Conservation (phyloP, 805 yeast species). For the Candida jianshihensis region DNA sequence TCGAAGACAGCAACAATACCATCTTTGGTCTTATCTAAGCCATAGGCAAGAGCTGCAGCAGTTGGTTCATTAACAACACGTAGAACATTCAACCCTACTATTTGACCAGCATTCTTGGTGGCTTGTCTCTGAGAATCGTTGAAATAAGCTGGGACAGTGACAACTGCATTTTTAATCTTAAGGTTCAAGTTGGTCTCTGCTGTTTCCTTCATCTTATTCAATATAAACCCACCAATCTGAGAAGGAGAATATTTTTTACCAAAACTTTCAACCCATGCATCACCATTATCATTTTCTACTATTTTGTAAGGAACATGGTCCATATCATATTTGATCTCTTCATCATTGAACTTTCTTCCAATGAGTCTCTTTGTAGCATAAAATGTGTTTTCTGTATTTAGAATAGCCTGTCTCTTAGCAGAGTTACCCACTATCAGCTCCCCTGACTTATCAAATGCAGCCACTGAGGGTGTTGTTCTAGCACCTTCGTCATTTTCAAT, state of each 20-base stretch:
- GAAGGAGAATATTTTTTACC: conserved; percentile 54
- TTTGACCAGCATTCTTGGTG: conserved; percentile 65
- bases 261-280: conserved; percentile 51
- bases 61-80: conserved; percentile 80
- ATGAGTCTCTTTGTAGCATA: conserved; percentile 78
- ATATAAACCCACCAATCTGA: conserved; percentile 62
- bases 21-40: conserved; percentile 46
- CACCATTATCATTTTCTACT: conserved; percentile 51
- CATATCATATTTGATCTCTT: conserved; percentile 64
- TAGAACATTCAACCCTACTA: conserved; percentile 65
- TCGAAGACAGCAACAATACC: conserved; percentile 49
- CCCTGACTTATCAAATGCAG: conserved; percentile 49
- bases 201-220: conserved; percentile 52
- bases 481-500: conserved; percentile 75
- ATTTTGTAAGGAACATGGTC: conserved; percentile 57
- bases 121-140: conserved; percentile 79
- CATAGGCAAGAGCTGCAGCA: conserved; percentile 80
- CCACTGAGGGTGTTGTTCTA: conserved; percentile 75
- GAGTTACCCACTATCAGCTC: conserved; percentile 52
- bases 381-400: conserved; percentile 72
- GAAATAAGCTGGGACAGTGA: conserved; percentile 80
- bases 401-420: conserved; percentile 71
- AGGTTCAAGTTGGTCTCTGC: conserved; percentile 47
- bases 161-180: conserved; percentile 58
- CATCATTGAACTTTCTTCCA: conserved; percentile 63